Conservation (phyloP, 306 rosid species). For the Fagus crenata region DNA sequence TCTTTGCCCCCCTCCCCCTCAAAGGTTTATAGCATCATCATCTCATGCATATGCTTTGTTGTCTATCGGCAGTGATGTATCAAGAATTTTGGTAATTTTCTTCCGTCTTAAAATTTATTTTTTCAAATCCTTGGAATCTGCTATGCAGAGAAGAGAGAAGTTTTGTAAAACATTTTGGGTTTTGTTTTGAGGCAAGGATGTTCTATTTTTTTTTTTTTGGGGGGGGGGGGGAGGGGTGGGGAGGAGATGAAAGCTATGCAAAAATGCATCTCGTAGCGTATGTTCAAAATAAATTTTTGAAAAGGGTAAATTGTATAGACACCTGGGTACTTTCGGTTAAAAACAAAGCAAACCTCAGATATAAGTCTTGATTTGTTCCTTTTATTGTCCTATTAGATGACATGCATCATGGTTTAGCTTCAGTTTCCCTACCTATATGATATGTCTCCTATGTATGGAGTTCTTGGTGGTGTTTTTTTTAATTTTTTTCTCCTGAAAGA, state of each 20-base stretch:
- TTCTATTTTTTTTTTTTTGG: too few species aligned
- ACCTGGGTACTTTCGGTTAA: neutral
- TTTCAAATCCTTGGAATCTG: constrained; percentile 4
- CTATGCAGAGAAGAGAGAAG: neutral
- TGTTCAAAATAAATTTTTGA: neutral
- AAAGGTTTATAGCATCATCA: neutral
- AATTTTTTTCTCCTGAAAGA: neutral
- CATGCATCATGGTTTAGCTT: neutral
- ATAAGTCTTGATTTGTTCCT: neutral
- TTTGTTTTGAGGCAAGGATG: neutral
- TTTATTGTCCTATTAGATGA: neutral
- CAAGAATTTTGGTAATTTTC: neutral
- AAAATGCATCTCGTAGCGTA: neutral
- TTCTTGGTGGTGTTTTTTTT: neutral
- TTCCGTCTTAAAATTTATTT: neutral
- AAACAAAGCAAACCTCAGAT: neutral
- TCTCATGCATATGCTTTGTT: neutral
- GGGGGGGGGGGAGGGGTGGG: too few species aligned
- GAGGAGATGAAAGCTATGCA: neutral
- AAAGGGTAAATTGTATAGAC: neutral
- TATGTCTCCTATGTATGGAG: neutral
- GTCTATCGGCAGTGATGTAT: neutral
- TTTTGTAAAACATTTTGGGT: neutral
- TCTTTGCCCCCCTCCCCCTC: neutral
- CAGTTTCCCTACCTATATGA: neutral